phyloP scores from a whole-genome alignment of 2,329 filamentous ascomycete genomes.

The Aspergillus novofumigatus region DNA sequence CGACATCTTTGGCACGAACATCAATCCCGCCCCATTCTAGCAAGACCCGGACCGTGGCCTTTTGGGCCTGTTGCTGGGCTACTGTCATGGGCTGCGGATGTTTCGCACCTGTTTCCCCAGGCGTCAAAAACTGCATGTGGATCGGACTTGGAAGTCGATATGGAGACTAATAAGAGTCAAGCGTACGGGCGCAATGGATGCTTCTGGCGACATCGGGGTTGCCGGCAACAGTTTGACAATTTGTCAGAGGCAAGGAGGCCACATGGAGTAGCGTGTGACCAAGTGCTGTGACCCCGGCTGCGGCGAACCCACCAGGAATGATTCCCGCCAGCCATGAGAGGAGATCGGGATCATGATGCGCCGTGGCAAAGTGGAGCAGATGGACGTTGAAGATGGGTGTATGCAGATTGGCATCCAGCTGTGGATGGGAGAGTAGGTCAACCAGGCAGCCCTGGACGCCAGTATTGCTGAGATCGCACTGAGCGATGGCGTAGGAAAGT shows the following conservation, averaged over 20 bases:
- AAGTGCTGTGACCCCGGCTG: neutral
- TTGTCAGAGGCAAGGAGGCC: conserved; percentile 1
- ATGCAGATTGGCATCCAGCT: neutral
- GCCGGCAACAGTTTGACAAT: neutral
- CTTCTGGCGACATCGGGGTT: conserved; percentile 2
- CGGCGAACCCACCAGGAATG: neutral
- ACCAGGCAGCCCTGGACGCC: conserved; percentile 2
- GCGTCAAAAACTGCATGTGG: neutral
- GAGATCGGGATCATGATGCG: conserved; percentile 3
- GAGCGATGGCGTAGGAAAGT: conserved; percentile 10
- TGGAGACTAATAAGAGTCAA: conserved; percentile 1
- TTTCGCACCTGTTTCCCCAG: neutral
- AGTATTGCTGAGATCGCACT: conserved; percentile 4
- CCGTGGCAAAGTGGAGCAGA: conserved; percentile 7
- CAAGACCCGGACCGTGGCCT: neutral
- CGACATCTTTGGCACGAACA: conserved; percentile 8
- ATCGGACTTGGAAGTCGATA: conserved; percentile 3
- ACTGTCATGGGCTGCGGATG: neutral
- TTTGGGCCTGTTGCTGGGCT: conserved; percentile 6
- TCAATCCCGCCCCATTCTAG: conserved; percentile 3
- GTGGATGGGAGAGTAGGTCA: conserved; percentile 1
- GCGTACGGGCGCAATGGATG: conserved; percentile 2
- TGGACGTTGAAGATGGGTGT: conserved; percentile 6
- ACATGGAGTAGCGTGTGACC: conserved; percentile 8
- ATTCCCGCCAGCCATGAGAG: conserved; percentile 2